Evolutionary conservation across 768 basidiomycete genomes (phyloP).

Genomic region (Paxillus involutus): DNA sequence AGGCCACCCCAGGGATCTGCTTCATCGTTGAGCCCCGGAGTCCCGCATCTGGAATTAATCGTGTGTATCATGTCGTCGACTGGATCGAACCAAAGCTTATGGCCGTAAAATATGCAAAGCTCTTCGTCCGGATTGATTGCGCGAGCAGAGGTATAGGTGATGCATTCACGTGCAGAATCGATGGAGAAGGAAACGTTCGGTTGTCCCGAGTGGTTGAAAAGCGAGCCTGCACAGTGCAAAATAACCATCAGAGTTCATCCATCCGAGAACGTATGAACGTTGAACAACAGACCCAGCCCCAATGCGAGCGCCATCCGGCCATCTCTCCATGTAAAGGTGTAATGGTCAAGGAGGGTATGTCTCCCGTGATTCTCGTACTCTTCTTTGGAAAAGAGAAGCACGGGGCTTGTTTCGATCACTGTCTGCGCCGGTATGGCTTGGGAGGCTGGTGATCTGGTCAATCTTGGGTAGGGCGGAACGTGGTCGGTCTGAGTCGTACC

Average conservation of each 20-base stretch:
- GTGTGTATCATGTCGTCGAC: constrained; percentile 27
- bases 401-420: constrained; percentile 82
- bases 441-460: constrained; percentile 31
- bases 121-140: constrained; percentile 63
- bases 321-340: constrained; percentile 75
- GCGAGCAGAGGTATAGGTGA: constrained; percentile 59
- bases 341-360: constrained; percentile 69
- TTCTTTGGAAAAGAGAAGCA: constrained; percentile 66
- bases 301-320: constrained; percentile 76
- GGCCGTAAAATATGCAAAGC: constrained; percentile 77
- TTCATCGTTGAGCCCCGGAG: background rate
- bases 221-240: constrained; percentile 54
- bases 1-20: constrained; percentile 9
- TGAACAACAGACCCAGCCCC: constrained; percentile 58
- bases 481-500: constrained; percentile 38
- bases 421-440: constrained; percentile 47
- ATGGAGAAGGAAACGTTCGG: constrained; percentile 73
- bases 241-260: background rate
- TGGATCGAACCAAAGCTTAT: constrained; percentile 63
- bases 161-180: constrained; percentile 53
- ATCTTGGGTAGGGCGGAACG: background rate
- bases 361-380: constrained; percentile 69
- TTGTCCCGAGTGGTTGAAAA: constrained; percentile 74
- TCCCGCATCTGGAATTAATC: background rate
- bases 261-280: background rate